These are phyloP conservation scores for Metarhizium humberi DNA, from an alignment of 2,329 filamentous ascomycete species.

Conservation along the genomic window DNA sequence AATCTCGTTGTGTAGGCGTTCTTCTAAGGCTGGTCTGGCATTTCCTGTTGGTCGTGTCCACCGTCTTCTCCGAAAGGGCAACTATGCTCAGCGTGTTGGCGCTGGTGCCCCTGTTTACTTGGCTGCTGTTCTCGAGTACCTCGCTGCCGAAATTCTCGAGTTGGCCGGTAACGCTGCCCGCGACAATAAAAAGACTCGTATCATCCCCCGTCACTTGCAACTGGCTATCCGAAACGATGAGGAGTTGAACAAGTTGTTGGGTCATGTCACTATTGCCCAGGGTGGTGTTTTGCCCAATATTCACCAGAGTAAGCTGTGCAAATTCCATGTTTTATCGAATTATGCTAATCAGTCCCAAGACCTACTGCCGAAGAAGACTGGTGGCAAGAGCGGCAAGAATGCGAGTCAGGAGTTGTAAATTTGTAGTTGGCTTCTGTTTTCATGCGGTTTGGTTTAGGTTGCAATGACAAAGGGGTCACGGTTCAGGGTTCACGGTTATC, in stretches of 20 bases:
- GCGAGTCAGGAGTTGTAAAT: conserved; percentile 89
- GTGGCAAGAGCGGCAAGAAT: conserved; percentile 78
- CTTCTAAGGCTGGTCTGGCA: conserved; percentile 97
- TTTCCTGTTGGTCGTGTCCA: conserved; percentile 99
- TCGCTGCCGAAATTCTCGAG: conserved; percentile 97
- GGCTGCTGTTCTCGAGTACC: conserved; percentile 94
- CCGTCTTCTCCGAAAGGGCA: conserved; percentile 96
- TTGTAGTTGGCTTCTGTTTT: conserved; percentile 38
- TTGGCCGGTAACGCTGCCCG: conserved; percentile 96
- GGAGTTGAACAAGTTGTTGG: conserved; percentile 98
- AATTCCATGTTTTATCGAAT: not conserved
- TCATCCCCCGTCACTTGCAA: conserved; percentile 97
- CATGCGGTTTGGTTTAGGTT: conserved; percentile 55
- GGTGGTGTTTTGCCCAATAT: conserved; percentile 97
- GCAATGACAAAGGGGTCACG: conserved; percentile 74
- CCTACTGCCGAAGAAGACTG: conserved; percentile 98
- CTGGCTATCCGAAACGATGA: conserved; percentile 99
- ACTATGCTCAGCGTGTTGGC: conserved; percentile 99
- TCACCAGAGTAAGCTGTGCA: conserved; percentile 70
- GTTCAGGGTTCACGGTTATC: conserved; percentile 63
- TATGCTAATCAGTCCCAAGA: conserved; percentile 49
- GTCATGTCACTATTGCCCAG: conserved; percentile 93
- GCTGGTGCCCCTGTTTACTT: conserved; percentile 96
- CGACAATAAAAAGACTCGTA: conserved; percentile 99
- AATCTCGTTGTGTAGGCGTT: conserved; percentile 56